Evolutionary conservation across 1,284 basidiomycete species (phyloP), one percentile per base, ranked within the genome.

Genomic region (Fomitiporia mediterranea): DNA sequence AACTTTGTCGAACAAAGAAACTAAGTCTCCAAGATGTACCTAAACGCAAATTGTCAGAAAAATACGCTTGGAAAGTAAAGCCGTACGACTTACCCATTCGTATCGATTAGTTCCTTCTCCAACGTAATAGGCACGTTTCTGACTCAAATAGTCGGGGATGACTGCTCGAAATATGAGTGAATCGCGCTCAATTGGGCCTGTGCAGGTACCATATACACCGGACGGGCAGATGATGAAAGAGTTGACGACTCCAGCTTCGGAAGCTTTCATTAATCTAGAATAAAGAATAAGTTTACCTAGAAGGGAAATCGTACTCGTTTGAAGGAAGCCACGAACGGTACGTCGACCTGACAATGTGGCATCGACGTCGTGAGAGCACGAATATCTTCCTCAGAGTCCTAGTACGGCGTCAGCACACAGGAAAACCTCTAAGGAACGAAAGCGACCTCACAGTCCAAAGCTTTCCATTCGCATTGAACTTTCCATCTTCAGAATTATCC

Each of bases 31-130:
- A n/a, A 55, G 37, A 28, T 55, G 53, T 19, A 55, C 53, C 53
- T 49, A 17, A 25, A 17, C 30, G 2, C 17, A n/a, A n/a, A n/a
- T n/a, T n/a, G n/a, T n/a, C n/a, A n/a, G 3, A 23, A 34, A 35
- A 21, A 19, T 3, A 13, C 13, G 7, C 13, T 6, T 32, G 6
- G 17, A 2, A 11, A 27, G 17, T 9, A 21, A 40, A n/a, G 35
- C 11, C n/a, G 35, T 27, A 27, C 3, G 19, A 42, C 51, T 53
- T 56, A 55, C 62, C 53, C 48, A 40, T 55, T 58, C 60, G 19
- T 43, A 63, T 23, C 52, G 28, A 51, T 63, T 65, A 19, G 57
- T 63, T 4, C 64, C 64, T 32, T 65, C 61, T 15, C 65, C 63
- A 28, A 65, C 43, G 47, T 63, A 63, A 32, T 57, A 51, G 6